Base-by-base conservation (phyloP, 441 rosid species). In the Populus hybrid region DNA sequence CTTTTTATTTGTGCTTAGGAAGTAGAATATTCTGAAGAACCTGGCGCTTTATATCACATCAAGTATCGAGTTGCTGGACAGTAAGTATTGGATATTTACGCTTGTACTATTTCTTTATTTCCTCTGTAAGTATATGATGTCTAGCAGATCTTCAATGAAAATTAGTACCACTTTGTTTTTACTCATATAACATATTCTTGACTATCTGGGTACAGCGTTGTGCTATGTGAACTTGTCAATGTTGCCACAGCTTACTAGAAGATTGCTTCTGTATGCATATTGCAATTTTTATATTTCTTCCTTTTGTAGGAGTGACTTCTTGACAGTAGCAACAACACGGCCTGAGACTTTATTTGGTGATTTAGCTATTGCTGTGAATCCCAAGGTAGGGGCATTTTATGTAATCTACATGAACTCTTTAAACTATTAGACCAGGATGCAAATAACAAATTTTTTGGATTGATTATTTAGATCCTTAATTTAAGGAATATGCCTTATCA, bases 321-420 rank as follows among this genome's bases (percentile, higher is more conserved):
- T 95, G 84, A 95, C 94, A 28, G 83, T 95, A 80, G 97, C 99
- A 82, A 95, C 99, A 61, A 95, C 99, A 18, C 93, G 99, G 64
- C 99, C 99, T 31, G 99, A 95, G 89, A 95, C 99, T 78, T 82
- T 95, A 80, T 95, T 95, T 85, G 99, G 95, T 80, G 99, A 95
- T 83, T 98, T 94, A 66, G 99, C 99, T 40, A 56, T 95, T 71
- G 97, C 99, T 31, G 99, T 95, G 82, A 84, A 95, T 90, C 99
- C 99, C 76, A 79, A 90, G 95, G 99, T 95, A 76, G 31, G 38
- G 8, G 59, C 65, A 74, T 77, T 80, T 24, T 7, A 8, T 14
- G 59, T 18, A 50, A 50, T 50, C 59, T 50, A 50, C 59, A 50
- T 12, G 18, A 50, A 14, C 18, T 14, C 16, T 50, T 50, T 50